These are phyloP conservation scores for Fusarium setosum DNA, from an alignment of 2,329 filamentous ascomycete genomes.

Conservation along the genomic window DNA sequence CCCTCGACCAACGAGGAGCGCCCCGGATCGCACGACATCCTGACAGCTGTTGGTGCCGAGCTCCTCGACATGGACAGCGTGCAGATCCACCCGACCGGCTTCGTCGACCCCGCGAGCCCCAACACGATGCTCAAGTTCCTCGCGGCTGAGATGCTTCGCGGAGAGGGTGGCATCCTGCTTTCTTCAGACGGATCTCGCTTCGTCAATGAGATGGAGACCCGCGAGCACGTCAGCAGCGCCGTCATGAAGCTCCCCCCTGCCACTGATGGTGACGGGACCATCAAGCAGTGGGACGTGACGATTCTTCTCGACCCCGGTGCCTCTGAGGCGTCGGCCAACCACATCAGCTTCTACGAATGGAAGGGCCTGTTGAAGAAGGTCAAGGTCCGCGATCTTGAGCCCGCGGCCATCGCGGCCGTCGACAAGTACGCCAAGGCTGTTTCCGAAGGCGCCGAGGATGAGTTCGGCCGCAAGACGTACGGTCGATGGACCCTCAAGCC, in stretches of 20 bases:
- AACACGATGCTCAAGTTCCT: constrained; percentile 67
- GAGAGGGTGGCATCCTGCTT: constrained; percentile 71
- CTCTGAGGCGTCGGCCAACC: constrained; percentile 61
- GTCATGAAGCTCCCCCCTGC: constrained; percentile 57
- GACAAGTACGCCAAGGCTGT: constrained; percentile 61
- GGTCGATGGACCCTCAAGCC: constrained; percentile 65
- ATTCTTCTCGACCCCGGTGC: constrained; percentile 70
- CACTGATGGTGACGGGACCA: constrained; percentile 41
- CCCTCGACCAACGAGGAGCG: constrained; percentile 73
- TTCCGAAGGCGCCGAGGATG: constrained; percentile 51
- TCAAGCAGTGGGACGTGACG: constrained; percentile 67
- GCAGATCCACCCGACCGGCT: constrained; percentile 74
- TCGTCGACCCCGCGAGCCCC: constrained; percentile 64
- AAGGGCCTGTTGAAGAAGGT: constrained; percentile 70
- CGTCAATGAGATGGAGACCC: constrained; percentile 71
- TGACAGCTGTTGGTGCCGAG: constrained; percentile 53
- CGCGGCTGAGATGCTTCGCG: constrained; percentile 71
- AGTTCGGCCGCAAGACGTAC: constrained; percentile 61
- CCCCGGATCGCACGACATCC: constrained; percentile 62
- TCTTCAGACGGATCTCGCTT: constrained; percentile 61
- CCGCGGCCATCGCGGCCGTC: constrained; percentile 54
- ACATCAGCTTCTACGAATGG: constrained; percentile 72
- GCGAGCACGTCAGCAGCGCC: constrained; percentile 65
- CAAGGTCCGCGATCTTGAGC: constrained; percentile 62
- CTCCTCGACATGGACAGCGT: constrained; percentile 66